Percentiles rank a stretch among this genome's conserved stretches.
These are phyloP conservation scores for Solanum etuberosum DNA, from an alignment of 257 asterid species.

Conservation along the genomic window DNA sequence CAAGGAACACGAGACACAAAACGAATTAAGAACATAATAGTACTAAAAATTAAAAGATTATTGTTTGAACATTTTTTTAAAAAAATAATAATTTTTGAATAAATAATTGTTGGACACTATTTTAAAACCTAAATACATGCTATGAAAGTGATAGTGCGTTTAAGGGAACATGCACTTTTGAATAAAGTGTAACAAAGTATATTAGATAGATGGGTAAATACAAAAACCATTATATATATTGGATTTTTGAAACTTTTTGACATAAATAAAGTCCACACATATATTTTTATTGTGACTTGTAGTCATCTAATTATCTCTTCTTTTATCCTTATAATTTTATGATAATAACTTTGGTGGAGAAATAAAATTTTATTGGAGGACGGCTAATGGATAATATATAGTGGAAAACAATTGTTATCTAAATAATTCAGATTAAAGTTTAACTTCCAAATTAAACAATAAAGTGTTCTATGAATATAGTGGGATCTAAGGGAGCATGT, in stretches of 20 bases:
- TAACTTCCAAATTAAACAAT: neutral
- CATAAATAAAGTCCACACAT: neutral
- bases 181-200: neutral
- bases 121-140: neutral
- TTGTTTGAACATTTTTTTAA: neutral
- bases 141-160: neutral
- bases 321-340: neutral
- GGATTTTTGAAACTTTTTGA: neutral
- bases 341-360: neutral
- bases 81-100: neutral
- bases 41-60: neutral
- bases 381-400: neutral
- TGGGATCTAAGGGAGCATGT: neutral
- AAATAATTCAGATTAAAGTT: neutral
- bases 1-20: too few relatives aligned
- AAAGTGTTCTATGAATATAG: neutral
- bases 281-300: neutral
- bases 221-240: neutral
- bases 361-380: neutral
- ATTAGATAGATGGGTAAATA: neutral
- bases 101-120: neutral
- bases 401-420: neutral
- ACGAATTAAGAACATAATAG: neutral
- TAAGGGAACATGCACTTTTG: neutral
- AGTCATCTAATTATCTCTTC: neutral